These are phyloP conservation scores for Penicillium ochrochloron DNA, from an alignment of 495 filamentous ascomycete genomes.

Conservation along the genomic window DNA sequence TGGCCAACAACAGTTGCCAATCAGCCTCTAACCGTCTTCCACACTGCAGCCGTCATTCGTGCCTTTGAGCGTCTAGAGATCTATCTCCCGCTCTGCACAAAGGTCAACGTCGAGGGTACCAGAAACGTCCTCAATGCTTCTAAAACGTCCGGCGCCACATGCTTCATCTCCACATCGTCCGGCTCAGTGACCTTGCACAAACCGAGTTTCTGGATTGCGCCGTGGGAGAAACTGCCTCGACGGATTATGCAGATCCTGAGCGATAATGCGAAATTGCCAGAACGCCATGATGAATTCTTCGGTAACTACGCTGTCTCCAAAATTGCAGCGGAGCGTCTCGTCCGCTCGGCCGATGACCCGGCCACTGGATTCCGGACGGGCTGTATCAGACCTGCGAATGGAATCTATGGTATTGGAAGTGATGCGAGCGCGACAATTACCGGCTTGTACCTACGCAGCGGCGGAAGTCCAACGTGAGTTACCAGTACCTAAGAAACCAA, in stretches of 20 bases:
- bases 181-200: slow-evolving; percentile 52
- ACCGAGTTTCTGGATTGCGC: slow-evolving; percentile 52
- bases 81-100: slow-evolving; percentile 49
- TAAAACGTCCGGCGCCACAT: slow-evolving; percentile 49
- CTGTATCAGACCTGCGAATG: slow-evolving; percentile 60
- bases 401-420: slow-evolving; percentile 61
- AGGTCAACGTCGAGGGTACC: slow-evolving; percentile 62
- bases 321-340: slow-evolving; percentile 55
- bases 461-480: slow-evolving; percentile 49
- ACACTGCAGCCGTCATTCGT: slow-evolving; percentile 59
- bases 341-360: slow-evolving; percentile 50
- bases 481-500: too few species aligned
- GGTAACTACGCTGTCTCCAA: slow-evolving; percentile 61
- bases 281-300: slow-evolving; percentile 54
- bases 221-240: slow-evolving; percentile 48
- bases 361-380: slow-evolving; percentile 56
- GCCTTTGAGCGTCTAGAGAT: slow-evolving; percentile 51
- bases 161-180: slow-evolving; percentile 61
- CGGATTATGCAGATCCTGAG: slow-evolving; percentile 48
- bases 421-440: slow-evolving; percentile 52
- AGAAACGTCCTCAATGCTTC: slow-evolving; percentile 54
- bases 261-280: slow-evolving; percentile 52
- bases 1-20: slow-evolving; percentile 52
- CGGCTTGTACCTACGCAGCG: slow-evolving; percentile 37
- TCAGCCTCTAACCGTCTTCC: slow-evolving; percentile 60